Base-by-base conservation (phyloP, 2,329 filamentous ascomycete genomes). In the Cladosporium austrohemisphaericum region DNA sequence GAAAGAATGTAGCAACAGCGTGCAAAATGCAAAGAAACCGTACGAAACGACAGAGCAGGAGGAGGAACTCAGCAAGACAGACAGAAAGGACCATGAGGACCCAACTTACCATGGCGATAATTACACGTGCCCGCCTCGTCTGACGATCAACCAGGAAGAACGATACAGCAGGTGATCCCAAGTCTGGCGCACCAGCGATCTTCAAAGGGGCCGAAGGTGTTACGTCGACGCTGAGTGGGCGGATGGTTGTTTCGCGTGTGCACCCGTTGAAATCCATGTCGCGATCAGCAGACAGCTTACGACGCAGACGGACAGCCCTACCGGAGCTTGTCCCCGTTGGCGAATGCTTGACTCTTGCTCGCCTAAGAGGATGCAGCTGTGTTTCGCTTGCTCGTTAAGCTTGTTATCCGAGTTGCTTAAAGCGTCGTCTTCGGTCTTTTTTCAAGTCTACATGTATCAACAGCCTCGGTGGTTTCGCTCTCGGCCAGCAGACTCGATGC, bases 241-340 rank as follows among this genome's bases (percentile, higher is more conserved):
- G 31, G n/a, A 18, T 29, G 26, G 32, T 19, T 16, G 32, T 35
- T 35, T 35, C 32, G 32, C 16, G n/a, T n/a, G n/a, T n/a, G n/a
- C n/a, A n/a, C n/a, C n/a, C 14, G 32, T 18, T 19, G 14, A 19
- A 14, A 4, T 35, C 32, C 16, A 14, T 18, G 14, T 16, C 14
- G 32, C 19, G 41, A 45, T 45, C 41, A 16, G 41, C 41, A 37
- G 32, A 37, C 29, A 29, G 43, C 32, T 47, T 47, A 47, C 43
- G 43, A 47, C 43, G 33, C 25, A n/a, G 16, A 5, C 25, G 16
- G 20, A 10, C 38, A 41, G 38, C 38, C 25, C 23, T 41, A 16
- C 23, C 25, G 38, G 38, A 41, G 38, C 23, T 11, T 2, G 11
- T 9, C 38, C 31, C 38, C 38, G 38, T n/a, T 19, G 9, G 9